Conservation (phyloP, 106 monocot species). For the Allium sativum region DNA sequence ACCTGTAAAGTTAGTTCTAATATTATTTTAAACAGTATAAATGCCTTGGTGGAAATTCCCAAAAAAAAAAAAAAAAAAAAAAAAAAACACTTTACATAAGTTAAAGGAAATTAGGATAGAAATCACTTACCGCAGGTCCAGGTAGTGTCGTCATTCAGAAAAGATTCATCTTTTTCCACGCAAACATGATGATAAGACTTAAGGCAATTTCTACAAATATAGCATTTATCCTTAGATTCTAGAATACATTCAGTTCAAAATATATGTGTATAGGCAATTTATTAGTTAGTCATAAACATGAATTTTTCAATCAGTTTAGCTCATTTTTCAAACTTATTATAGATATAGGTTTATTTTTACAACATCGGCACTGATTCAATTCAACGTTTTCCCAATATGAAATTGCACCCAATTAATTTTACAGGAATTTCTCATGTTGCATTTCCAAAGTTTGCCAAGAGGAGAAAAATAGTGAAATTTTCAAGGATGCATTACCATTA, state of each 20-base stretch:
- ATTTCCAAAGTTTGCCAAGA: background rate
- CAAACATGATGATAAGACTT: conserved; percentile 52
- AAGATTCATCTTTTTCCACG: conserved; percentile 31
- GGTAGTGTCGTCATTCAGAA: conserved; percentile 23
- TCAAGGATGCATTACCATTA: too few relatives aligned
- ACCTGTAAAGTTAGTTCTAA: conserved; percentile 11
- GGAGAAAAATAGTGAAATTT: background rate
- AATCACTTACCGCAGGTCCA: conserved; percentile 41
- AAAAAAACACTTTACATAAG: background rate
- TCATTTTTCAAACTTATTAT: too few relatives aligned
- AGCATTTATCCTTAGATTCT: background rate
- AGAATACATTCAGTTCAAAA: background rate
- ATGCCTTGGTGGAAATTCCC: background rate
- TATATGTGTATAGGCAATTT: too few relatives aligned
- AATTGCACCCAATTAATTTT: too few relatives aligned
- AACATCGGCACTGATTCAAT: too few relatives aligned
- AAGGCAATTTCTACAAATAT: conserved; percentile 36
- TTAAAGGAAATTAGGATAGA: background rate
- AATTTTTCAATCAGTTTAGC: too few relatives aligned
- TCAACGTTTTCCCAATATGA: too few relatives aligned
- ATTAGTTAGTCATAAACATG: too few relatives aligned
- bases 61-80: background rate
- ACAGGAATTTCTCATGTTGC: too few relatives aligned
- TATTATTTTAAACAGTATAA: background rate
- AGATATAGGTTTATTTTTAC: background rate